Evolutionary conservation across 2,329 filamentous ascomycete genomes (phyloP).

Genomic region (Sclerotinia subarctica): DNA sequence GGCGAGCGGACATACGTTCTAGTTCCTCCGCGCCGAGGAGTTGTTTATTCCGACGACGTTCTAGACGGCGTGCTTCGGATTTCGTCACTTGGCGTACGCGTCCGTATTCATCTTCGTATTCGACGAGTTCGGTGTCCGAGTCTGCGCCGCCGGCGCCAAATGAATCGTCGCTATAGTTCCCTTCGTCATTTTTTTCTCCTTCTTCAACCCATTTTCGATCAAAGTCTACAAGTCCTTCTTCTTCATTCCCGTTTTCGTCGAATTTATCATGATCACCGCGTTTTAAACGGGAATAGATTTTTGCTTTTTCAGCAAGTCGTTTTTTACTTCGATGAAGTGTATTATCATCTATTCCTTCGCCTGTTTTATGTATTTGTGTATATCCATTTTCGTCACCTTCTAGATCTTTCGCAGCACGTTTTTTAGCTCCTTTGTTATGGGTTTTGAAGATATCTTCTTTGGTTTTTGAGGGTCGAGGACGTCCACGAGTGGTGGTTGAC

Average conservation of each 20-base stretch:
- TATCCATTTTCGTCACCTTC: conserved; percentile 50
- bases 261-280: conserved; percentile 68
- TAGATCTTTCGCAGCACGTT: conserved; percentile 58
- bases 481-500: conserved; percentile 44
- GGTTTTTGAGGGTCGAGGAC: conserved; percentile 52
- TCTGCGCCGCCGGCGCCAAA: conserved; percentile 42
- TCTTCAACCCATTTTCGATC: conserved; percentile 80
- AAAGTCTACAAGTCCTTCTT: conserved; percentile 78
- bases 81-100: conserved; percentile 72
- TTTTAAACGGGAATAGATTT: conserved; percentile 86
- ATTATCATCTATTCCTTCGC: conserved; percentile 49
- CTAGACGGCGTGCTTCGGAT: conserved; percentile 62
- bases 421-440: conserved; percentile 60
- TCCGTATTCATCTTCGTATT: conserved; percentile 90
- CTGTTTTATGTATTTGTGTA: conserved; percentile 53
- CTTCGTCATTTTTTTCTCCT: conserved; percentile 49
- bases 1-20: conserved; percentile 66
- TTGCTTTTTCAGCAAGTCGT: conserved; percentile 86
- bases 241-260: conserved; percentile 52
- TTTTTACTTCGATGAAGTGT: conserved; percentile 63
- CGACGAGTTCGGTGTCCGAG: conserved; percentile 59
- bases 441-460: conserved; percentile 69
- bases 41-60: conserved; percentile 53
- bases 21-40: conserved; percentile 57
- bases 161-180: conserved; percentile 8